phyloP scores from a whole-genome alignment of 2,329 filamentous ascomycete species.

The Epichloe scottii region DNA sequence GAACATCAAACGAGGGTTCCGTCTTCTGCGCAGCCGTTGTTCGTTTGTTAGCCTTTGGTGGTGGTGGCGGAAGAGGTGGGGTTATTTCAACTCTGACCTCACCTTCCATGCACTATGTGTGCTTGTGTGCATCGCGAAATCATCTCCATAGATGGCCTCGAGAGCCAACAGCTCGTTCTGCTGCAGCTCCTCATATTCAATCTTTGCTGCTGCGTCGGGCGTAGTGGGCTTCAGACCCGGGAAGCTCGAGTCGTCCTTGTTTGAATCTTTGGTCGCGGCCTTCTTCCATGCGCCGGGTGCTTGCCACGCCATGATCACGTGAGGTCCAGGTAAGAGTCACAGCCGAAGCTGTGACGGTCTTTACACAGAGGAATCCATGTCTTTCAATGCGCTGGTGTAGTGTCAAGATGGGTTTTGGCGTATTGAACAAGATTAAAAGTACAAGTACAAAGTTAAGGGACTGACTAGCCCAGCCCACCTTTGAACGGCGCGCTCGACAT shows the following conservation, averaged over 20 bases:
- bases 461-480: background rate
- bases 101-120: slow-evolving; percentile 77
- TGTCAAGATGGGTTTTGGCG: background rate
- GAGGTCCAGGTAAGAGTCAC: slow-evolving; percentile 28
- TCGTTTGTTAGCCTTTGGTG: background rate
- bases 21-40: slow-evolving; percentile 44
- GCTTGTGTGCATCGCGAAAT: slow-evolving; percentile 64
- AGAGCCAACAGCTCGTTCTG: slow-evolving; percentile 78
- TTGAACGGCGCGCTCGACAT: background rate
- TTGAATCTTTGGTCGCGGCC: slow-evolving; percentile 26
- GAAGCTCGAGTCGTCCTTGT: slow-evolving; percentile 36
- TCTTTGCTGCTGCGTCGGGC: slow-evolving; percentile 30
- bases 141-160: slow-evolving; percentile 78
- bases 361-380: slow-evolving; percentile 37
- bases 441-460: background rate
- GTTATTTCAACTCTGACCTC: slow-evolving; percentile 14
- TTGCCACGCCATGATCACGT: slow-evolving; percentile 40
- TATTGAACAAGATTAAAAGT: background rate
- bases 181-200: slow-evolving; percentile 73
- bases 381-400: background rate
- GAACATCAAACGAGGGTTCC: slow-evolving; percentile 72
- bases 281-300: slow-evolving; percentile 35
- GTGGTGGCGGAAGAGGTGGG: slow-evolving; percentile 5
- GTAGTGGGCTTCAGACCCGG: slow-evolving; percentile 35
- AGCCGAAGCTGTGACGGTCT: slow-evolving; percentile 36